Percentiles rank a stretch among this genome's conserved stretches.
Conservation (phyloP, 768 basidiomycete genomes). For the Lactarius trivialis region DNA sequence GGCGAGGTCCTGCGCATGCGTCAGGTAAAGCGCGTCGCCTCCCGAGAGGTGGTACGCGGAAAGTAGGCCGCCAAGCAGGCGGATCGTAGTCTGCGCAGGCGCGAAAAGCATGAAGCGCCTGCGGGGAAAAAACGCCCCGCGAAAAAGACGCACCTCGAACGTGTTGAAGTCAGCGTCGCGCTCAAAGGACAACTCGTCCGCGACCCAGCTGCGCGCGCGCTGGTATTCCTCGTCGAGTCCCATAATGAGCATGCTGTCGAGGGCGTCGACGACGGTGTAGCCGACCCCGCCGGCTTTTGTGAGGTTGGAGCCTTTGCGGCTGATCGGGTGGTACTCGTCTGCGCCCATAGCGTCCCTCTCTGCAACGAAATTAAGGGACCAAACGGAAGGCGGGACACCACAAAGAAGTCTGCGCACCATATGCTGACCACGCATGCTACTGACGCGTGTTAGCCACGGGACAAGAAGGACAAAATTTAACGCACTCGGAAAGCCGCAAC, state of each 20-base stretch:
- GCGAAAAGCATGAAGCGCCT: neutral
- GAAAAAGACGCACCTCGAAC: slow-evolving; percentile 66
- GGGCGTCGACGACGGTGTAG: slow-evolving; percentile 81
- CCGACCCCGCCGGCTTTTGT: slow-evolving; percentile 73
- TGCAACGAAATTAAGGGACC: slow-evolving; percentile 29
- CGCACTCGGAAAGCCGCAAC: slow-evolving; percentile 74
- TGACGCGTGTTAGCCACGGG: slow-evolving; percentile 19
- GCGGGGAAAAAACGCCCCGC: neutral
- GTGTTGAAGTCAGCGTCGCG: slow-evolving; percentile 76
- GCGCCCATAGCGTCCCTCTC: slow-evolving; percentile 86
- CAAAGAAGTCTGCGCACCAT: slow-evolving; percentile 45
- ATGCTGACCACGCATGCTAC: slow-evolving; percentile 82
- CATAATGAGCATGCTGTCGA: slow-evolving; percentile 86
- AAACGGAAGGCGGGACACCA: neutral
- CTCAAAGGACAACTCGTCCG: slow-evolving; percentile 62
- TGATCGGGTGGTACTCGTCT: slow-evolving; percentile 89
- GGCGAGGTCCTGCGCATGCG: slow-evolving; percentile 75
- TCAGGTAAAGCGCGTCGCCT: slow-evolving; percentile 61
- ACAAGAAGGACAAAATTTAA: neutral
- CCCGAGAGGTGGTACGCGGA: slow-evolving; percentile 76
- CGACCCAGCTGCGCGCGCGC: slow-evolving; percentile 75
- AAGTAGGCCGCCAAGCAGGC: slow-evolving; percentile 84
- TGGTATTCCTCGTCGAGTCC: slow-evolving; percentile 72
- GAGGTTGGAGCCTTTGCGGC: slow-evolving; percentile 67
- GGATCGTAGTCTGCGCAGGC: slow-evolving; percentile 71